These are phyloP conservation scores for Solanum chacoense DNA, from an alignment of 305 asterid species.

Conservation along the genomic window DNA sequence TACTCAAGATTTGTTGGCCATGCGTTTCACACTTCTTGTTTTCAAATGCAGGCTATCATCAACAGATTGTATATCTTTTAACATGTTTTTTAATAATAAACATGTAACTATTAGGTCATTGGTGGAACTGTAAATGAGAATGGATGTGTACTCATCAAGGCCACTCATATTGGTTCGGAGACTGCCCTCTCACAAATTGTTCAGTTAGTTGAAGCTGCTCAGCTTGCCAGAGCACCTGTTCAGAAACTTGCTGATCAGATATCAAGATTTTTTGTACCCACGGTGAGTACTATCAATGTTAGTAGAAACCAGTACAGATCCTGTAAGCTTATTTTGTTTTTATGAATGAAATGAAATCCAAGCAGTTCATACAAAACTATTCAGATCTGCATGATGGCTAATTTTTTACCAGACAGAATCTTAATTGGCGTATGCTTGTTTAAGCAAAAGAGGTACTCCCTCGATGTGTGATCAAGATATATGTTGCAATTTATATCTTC, in stretches of 20 bases:
- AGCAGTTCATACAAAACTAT: background rate
- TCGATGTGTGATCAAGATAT: background rate
- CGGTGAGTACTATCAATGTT: constrained; percentile 34
- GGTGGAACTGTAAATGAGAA: constrained; percentile 94
- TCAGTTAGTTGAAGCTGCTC: constrained; percentile 97
- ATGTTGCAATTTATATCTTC: background rate
- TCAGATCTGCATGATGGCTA: background rate
- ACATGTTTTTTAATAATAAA: background rate
- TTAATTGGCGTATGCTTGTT: background rate
- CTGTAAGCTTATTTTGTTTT: background rate
- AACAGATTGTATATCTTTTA: background rate
- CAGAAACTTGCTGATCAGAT: constrained; percentile 98
- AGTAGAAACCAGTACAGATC: background rate
- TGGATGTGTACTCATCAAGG: constrained; percentile 71
- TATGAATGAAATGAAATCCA: background rate
- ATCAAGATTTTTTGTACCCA: constrained; percentile 82
- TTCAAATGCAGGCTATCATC: background rate
- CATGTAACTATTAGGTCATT: constrained; percentile 46
- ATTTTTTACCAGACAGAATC: background rate
- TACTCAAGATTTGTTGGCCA: constrained; percentile 17
- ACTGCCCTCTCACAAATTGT: constrained; percentile 94
- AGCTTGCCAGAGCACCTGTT: constrained; percentile 97
- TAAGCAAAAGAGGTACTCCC: background rate
- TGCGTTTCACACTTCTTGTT: background rate
- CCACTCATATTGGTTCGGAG: constrained; percentile 96